phyloP scores from a whole-genome alignment of 1,139 yeast genomes.

The Candida glucosophila region DNA sequence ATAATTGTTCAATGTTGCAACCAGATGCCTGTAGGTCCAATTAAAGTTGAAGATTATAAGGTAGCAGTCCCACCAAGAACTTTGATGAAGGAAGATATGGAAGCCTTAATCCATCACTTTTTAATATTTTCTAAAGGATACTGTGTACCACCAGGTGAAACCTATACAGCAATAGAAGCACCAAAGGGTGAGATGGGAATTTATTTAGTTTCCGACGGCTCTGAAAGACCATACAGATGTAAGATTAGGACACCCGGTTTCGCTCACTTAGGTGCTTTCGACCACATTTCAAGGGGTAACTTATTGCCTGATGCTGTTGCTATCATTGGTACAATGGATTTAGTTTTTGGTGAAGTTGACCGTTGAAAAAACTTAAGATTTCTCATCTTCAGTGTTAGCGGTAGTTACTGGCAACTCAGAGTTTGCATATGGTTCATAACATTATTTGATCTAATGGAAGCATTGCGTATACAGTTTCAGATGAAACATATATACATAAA shows the following conservation, averaged over 20 bases:
- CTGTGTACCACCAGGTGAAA: slow-evolving; percentile 85
- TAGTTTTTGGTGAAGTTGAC: slow-evolving; percentile 91
- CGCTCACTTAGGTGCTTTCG: slow-evolving; percentile 84
- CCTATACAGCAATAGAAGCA: slow-evolving; percentile 87
- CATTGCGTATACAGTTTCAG: too few species aligned
- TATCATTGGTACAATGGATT: slow-evolving; percentile 91
- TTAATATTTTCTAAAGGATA: slow-evolving; percentile 82
- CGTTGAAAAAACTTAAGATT: too few species aligned
- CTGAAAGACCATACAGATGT: slow-evolving; percentile 88
- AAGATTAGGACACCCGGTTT: slow-evolving; percentile 92
- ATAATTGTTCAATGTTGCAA: slow-evolving; percentile 85
- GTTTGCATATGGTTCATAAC: too few species aligned
- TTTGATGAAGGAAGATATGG: slow-evolving; percentile 89
- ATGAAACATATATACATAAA: too few species aligned
- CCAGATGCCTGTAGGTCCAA: slow-evolving; percentile 90
- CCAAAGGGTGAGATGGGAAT: slow-evolving; percentile 97
- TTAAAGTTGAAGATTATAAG: slow-evolving; percentile 85
- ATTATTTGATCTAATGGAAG: too few species aligned
- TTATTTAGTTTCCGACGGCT: slow-evolving; percentile 80
- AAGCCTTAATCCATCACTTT: slow-evolving; percentile 84
- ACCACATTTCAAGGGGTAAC: slow-evolving; percentile 78
- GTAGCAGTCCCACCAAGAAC: slow-evolving; percentile 77
- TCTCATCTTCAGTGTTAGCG: too few species aligned
- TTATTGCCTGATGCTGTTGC: slow-evolving; percentile 91
- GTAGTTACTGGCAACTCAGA: too few species aligned